Evolutionary conservation across 2,329 filamentous ascomycete species (phyloP).

Genomic region (Thermoascus crustaceus): DNA sequence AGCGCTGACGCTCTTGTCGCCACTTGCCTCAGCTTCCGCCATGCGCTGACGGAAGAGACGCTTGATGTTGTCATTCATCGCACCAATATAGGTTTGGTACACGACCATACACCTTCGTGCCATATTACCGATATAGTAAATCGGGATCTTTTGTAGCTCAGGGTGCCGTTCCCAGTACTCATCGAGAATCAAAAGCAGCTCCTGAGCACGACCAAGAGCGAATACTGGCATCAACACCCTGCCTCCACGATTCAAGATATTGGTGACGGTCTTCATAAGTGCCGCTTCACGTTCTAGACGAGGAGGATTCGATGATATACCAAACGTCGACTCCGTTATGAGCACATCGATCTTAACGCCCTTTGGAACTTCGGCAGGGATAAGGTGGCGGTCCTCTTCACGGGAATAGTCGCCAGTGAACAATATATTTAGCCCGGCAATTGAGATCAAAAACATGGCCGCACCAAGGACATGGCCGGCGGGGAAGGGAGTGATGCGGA

Average conservation of each 20-base stretch:
- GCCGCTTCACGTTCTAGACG: constrained; percentile 84
- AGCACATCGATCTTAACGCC: constrained; percentile 90
- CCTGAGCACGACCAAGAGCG: constrained; percentile 85
- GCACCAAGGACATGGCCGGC: constrained; percentile 96
- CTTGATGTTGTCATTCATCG: constrained; percentile 99
- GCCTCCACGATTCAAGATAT: constrained; percentile 82
- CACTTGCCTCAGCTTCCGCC: constrained; percentile 76
- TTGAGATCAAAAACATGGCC: constrained; percentile 97
- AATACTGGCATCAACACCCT: constrained; percentile 93
- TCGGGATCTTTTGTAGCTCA: constrained; percentile 82
- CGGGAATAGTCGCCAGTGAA: constrained; percentile 97
- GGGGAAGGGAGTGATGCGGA: constrained; percentile 92
- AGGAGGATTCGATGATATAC: constrained; percentile 87
- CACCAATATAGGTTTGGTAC: constrained; percentile 95
- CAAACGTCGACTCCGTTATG: constrained; percentile 96
- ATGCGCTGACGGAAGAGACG: constrained; percentile 86
- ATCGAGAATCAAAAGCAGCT: constrained; percentile 86
- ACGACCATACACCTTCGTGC: constrained; percentile 97
- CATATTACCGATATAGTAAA: constrained; percentile 95
- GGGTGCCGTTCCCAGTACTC: constrained; percentile 91
- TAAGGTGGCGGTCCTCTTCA: constrained; percentile 89
- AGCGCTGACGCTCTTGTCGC: constrained; percentile 59
- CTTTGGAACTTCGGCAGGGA: constrained; percentile 82
- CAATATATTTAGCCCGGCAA: constrained; percentile 90
- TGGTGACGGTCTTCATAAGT: constrained; percentile 90